phyloP scores from a whole-genome alignment of 441 rosid genomes.

The Hura crepitans region DNA sequence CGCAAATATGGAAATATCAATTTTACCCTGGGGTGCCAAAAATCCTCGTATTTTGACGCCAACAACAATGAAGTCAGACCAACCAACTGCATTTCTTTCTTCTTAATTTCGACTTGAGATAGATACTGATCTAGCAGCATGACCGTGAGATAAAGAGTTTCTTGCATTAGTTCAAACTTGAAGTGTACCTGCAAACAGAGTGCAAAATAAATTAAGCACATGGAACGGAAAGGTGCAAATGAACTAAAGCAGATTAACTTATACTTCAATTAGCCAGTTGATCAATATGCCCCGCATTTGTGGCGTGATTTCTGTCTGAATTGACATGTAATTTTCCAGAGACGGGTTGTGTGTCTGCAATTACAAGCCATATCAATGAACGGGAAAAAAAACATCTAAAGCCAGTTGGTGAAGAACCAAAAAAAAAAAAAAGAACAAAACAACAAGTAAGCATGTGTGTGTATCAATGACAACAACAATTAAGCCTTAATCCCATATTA shows the following conservation, averaged over 20 bases:
- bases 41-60: slow-evolving; percentile 92
- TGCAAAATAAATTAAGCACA: slow-evolving; percentile 6
- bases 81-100: slow-evolving; percentile 79
- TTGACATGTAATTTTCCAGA: slow-evolving; percentile 53
- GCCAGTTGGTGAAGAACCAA: background rate
- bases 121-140: slow-evolving; percentile 68
- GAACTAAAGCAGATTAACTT: slow-evolving; percentile 16
- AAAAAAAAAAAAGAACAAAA: background rate
- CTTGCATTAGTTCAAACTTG: slow-evolving; percentile 77
- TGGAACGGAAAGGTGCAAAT: slow-evolving; percentile 13
- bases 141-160: slow-evolving; percentile 82
- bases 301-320: slow-evolving; percentile 58
- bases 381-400: background rate
- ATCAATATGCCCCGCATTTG: slow-evolving; percentile 77
- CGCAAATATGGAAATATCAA: background rate
- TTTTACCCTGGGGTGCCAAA: slow-evolving; percentile 89
- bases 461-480: too few relatives aligned
- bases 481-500: too few relatives aligned
- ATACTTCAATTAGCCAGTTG: slow-evolving; percentile 95
- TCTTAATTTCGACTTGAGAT: slow-evolving; percentile 64
- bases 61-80: slow-evolving; percentile 80
- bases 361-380: slow-evolving; percentile 21
- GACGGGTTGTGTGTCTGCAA: slow-evolving; percentile 57
- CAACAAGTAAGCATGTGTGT: background rate
- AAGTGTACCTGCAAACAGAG: slow-evolving; percentile 65